Base-by-base conservation (phyloP, 1,139 yeast species). In the Candida smagusa region DNA sequence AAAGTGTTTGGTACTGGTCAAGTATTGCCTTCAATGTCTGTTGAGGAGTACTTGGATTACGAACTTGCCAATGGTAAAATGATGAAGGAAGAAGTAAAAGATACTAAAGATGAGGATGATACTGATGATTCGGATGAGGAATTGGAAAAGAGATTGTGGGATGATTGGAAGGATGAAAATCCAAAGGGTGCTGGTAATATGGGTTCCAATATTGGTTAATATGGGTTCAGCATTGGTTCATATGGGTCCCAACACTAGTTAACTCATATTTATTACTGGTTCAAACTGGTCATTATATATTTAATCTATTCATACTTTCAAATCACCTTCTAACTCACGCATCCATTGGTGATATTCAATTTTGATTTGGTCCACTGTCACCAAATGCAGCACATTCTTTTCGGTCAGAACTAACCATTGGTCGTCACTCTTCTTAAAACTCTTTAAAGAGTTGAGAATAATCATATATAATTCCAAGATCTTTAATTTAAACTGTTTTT, bases 1-100 rank as follows among this genome's bases (percentile, higher is more conserved):
- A 78, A 81, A 48, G 96, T 90, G 0, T 81, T 78, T 53, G 97
- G 97, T 1, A 87, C 95, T 2, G 98, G 97, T 0, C 97, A 92
- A 59, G 81, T 77, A 27, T 68, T 92, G 28, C 99, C 99, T 1
- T 87, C 97, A 0, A 88, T 94, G 95, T 71, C 96, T 0, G 92
- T 94, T 0, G 98, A 92, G 47, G 97, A 92, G 51, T 84, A 85
- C 46, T 68, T 92, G 37, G 95, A 89, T 38, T 81, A 86, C 50
- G 98, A 92, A 56, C 68, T 85, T 49, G 81, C 81, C 11, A 80
- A 85, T 50, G 97, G 97, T 2, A 89, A 90, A 39, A 83, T 84
- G 75, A 64, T 77, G 33, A 68, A 75, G 36, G 77, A 79, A 19
- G 79, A 75, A 36, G 69, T 53, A 25, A 60, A 61, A 34, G 58